Base-by-base conservation (phyloP, 2,329 filamentous ascomycete genomes). In the Alternaria rosae region DNA sequence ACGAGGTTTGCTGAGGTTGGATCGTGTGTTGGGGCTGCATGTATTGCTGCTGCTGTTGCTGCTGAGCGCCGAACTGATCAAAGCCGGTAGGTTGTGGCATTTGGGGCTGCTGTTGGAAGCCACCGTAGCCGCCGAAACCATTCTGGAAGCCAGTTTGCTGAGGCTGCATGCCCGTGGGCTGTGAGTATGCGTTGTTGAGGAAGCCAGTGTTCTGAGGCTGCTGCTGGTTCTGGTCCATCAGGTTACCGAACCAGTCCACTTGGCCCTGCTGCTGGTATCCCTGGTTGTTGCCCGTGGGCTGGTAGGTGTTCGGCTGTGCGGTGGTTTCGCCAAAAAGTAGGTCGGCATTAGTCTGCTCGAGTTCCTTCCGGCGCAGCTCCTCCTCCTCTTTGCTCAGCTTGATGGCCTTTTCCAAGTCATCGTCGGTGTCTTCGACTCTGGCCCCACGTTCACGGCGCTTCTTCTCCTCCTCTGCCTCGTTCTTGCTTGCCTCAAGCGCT, bases 191-290 rank as follows among this genome's bases (percentile, higher is more conserved):
- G 70, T 88, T 89, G 79, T 89, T 89, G 66, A 90, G 79, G 72
- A 85, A 91, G 6, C 88, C 89, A 13, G 89, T 91, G 56, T 84
- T 86, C 78, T 94, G 89, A 69, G 90, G 83, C 67, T 84, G 82
- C 52, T 82, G 78, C 71, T 79, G 80, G 43, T 82, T 88, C 73
- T 89, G 89, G 61, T 94, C 92, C 73, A 98, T 91, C 12, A 94
- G 93, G 79, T 99, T 99, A 61, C 94, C 95, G 72, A 96, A 95
- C 88, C 96, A 98, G 81, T 99, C 95, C 17, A 99, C 95, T 12
- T 93, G 92, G 59, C 91, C 91, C 77, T 97, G 94, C 81, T 99
- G 95, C 82, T 98, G 94, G 76, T 99, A 99, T 48, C 94, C 94
- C 82, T 97, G 94, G 80, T 97, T 98, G 83, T 93, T 93, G 35